These are phyloP conservation scores for Arabidopsis lyrata DNA, from an alignment of 441 rosid species.

Conservation along the genomic window DNA sequence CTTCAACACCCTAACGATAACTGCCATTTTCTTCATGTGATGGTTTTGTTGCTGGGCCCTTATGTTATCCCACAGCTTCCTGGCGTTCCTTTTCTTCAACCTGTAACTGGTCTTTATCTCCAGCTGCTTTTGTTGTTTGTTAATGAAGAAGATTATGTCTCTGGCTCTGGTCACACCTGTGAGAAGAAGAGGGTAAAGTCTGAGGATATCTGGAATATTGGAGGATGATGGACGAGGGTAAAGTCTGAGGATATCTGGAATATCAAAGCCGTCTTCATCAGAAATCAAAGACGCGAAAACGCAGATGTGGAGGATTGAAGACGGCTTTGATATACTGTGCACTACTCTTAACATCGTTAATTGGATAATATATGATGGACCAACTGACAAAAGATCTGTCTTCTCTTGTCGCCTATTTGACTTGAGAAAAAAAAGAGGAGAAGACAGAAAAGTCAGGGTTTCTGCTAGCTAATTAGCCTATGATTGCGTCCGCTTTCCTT, in stretches of 20 bases:
- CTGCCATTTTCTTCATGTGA: background rate
- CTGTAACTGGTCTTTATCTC: background rate
- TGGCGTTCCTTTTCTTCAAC: background rate
- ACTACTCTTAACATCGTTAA: too few species aligned
- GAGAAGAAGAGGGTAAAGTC: background rate
- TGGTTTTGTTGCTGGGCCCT: background rate
- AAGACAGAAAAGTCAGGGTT: background rate
- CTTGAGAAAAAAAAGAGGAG: too few species aligned
- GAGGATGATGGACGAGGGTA: background rate
- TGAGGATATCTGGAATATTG: background rate
- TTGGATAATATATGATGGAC: background rate
- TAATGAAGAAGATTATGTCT: background rate
- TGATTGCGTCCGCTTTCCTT: background rate
- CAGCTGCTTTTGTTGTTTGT: background rate
- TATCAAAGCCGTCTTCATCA: too few species aligned
- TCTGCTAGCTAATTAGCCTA: too few species aligned
- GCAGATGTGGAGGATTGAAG: too few species aligned
- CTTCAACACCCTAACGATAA: background rate
- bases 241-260: background rate
- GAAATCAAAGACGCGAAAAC: too few species aligned
- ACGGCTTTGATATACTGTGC: too few species aligned
- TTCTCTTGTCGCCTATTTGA: background rate
- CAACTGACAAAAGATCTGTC: background rate
- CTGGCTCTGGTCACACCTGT: background rate
- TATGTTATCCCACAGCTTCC: background rate